Conservation (phyloP, 2,329 filamentous ascomycete genomes). For the Penicillium concentricum region DNA sequence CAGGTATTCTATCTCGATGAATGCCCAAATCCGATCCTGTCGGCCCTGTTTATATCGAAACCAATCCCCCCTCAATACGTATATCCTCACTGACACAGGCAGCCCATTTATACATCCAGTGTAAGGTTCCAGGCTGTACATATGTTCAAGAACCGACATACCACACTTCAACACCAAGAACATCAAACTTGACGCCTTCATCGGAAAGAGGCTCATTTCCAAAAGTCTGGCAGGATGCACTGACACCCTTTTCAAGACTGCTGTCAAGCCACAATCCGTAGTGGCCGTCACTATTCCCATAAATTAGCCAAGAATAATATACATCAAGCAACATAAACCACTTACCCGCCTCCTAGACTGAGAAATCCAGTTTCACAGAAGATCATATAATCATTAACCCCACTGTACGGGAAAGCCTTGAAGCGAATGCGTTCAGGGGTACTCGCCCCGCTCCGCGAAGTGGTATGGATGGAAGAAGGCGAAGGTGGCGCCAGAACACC, state of each 20-base stretch:
- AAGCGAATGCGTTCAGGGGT: slow-evolving; percentile 80
- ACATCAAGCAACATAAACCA: slow-evolving; percentile 6
- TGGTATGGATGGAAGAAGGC: slow-evolving; percentile 22
- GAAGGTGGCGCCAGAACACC: slow-evolving; percentile 26
- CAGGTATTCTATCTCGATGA: not conserved
- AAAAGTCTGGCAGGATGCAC: slow-evolving; percentile 82
- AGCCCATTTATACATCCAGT: slow-evolving; percentile 2
- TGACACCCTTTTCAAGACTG: slow-evolving; percentile 78
- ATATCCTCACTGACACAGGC: not conserved
- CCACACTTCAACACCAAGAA: slow-evolving; percentile 91
- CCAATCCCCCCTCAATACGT: not conserved
- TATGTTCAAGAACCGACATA: slow-evolving; percentile 63
- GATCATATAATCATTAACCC: slow-evolving; percentile 95
- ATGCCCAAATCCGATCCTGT: not conserved
- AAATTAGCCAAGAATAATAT: slow-evolving; percentile 6
- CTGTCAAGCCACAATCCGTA: slow-evolving; percentile 95
- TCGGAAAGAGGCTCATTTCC: slow-evolving; percentile 93
- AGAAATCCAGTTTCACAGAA: slow-evolving; percentile 84
- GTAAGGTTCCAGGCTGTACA: not conserved
- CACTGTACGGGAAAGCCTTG: slow-evolving; percentile 95
- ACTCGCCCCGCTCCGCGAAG: slow-evolving; percentile 48
- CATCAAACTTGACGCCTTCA: slow-evolving; percentile 85
- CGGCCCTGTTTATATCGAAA: not conserved
- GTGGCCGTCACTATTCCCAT: slow-evolving; percentile 63
- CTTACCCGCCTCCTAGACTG: slow-evolving; percentile 75